Evolutionary conservation across 768 basidiomycete species (phyloP).

Genomic region (Xanthoconium stramineum): DNA sequence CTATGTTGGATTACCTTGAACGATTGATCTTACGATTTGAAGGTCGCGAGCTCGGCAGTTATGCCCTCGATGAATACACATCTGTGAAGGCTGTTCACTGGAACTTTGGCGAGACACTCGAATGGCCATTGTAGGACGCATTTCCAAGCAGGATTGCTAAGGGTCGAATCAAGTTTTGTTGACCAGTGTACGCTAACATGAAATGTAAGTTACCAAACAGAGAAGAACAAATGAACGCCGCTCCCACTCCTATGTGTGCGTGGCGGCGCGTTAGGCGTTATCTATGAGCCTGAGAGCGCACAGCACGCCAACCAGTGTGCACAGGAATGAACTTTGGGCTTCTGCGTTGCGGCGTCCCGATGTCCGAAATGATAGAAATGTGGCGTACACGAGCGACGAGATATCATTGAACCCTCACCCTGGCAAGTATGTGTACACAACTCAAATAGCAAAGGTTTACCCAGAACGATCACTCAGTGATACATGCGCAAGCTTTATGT

Average conservation of each 20-base stretch:
- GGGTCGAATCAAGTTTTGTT: not conserved
- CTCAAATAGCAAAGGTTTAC: not conserved
- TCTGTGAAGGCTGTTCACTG: slow-evolving; percentile 82
- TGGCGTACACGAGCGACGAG: slow-evolving; percentile 24
- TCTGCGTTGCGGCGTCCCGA: not conserved
- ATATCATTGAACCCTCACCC: slow-evolving; percentile 10
- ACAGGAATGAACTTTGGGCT: slow-evolving; percentile 11
- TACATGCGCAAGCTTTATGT: slow-evolving; percentile 8
- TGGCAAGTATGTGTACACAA: not conserved
- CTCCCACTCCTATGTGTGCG: slow-evolving; percentile 4
- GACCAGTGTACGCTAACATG: not conserved
- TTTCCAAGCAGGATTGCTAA: not conserved
- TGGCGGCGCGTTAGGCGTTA: not conserved
- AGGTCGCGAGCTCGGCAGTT: slow-evolving; percentile 87
- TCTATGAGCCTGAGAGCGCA: slow-evolving; percentile 2
- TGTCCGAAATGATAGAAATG: slow-evolving; percentile 19
- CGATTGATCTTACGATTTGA: slow-evolving; percentile 10
- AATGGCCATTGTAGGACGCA: slow-evolving; percentile 63
- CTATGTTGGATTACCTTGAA: not conserved
- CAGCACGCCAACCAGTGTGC: slow-evolving; percentile 5
- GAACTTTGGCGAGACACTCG: slow-evolving; percentile 80
- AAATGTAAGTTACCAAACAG: slow-evolving; percentile 18
- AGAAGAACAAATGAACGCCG: slow-evolving; percentile 10
- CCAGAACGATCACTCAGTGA: not conserved
- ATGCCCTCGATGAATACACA: slow-evolving; percentile 82